Base-by-base conservation (phyloP, 2,329 filamentous ascomycete genomes). In the Talaromyces sp. region DNA sequence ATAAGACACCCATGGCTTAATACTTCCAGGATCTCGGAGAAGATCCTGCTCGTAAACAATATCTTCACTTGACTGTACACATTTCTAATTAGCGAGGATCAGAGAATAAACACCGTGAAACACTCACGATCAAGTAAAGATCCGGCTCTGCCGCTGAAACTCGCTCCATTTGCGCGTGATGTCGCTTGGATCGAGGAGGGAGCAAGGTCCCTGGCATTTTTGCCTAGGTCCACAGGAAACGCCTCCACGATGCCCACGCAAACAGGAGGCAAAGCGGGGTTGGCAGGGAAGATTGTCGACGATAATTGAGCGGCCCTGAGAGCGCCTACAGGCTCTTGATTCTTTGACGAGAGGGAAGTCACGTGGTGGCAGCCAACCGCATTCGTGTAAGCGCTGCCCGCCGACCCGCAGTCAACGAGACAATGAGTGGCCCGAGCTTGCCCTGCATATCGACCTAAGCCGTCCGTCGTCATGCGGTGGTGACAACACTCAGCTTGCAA, bases 1-100 rank as follows among this genome's bases (percentile, higher is more conserved):
- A 77, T 98, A 99, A 67, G 92, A 88, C 62, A 99, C 84, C 95
- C 95, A 99, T 71, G 95, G 93, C 77, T 93, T 96, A 67, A 93
- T 87, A 74, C 88, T 95, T 70, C 88, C 89, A 9, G 88, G 86
- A 71, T 96, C 91, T 68, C 93, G 90, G 66, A 95, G 81, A 64
- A 98, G 87, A 75, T 99, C 95, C 78, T 97, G 93, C 79, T 99
- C 96, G 82, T 98, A 99, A 64, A 96, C 85, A 60, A 91, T 88
- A 79, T 99, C 95, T 79, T 96, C 92, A 73, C 92, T 90, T 69
- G 87, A 84, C 86, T 93, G 75, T 66, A 77, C 69, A 67, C 69
- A 36, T 78, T 73, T 65, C 73, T 73, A 13, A 68, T 75, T 60
- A 73, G 72, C 58, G 39, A 68, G 71, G 66, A 70, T 64, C 69